Conservation (phyloP, 176 grass and related monocot genomes). For the Lolium perenne region DNA sequence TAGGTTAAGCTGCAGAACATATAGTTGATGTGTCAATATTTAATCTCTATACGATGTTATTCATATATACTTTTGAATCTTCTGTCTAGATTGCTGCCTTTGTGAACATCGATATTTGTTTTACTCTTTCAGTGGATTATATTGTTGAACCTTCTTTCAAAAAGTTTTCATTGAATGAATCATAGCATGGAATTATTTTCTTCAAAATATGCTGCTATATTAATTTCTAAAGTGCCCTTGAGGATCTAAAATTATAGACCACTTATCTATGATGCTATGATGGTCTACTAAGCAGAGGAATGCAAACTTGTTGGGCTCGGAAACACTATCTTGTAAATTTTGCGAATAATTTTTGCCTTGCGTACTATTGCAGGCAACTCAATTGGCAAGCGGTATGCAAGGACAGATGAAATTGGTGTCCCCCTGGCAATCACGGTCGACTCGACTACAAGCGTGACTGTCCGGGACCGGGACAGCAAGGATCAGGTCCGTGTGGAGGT, state of each 20-base stretch:
- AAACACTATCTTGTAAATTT: not conserved
- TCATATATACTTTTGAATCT: constrained; percentile 1
- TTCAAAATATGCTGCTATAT: not conserved
- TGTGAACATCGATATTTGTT: too few species aligned
- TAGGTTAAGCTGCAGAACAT: not conserved
- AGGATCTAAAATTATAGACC: not conserved
- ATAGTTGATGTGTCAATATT: constrained; percentile 11
- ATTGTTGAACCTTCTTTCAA: not conserved
- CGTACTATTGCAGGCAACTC: constrained; percentile 64
- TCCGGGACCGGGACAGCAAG: constrained; percentile 86
- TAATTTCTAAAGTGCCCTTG: not conserved
- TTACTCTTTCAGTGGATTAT: not conserved
- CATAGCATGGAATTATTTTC: not conserved
- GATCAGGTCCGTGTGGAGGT: constrained; percentile 80
- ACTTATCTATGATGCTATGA: not conserved
- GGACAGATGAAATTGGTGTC: constrained; percentile 80
- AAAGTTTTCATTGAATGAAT: constrained; percentile 9
- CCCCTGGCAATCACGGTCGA: constrained; percentile 81
- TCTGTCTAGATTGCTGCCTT: not conserved
- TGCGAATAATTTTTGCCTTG: not conserved
- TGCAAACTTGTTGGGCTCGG: not conserved
- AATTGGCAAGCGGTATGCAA: constrained; percentile 79
- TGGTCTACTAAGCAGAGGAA: not conserved
- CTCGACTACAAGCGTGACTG: constrained; percentile 59
- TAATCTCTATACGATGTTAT: constrained; percentile 19